Conservation (phyloP, 768 basidiomycete species). For the Xanthoconium purpureum region DNA sequence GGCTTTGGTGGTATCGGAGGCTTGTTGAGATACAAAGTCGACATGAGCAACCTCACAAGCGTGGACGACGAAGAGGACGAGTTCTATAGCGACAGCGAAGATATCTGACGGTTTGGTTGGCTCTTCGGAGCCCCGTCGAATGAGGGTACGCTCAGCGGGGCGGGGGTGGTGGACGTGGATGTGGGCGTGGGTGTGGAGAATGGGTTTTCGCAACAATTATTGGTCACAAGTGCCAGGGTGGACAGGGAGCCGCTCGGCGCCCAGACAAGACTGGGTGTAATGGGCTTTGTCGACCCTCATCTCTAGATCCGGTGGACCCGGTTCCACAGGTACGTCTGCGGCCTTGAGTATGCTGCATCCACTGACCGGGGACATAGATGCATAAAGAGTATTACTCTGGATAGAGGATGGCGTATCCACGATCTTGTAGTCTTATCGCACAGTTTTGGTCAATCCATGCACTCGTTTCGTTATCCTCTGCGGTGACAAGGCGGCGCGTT, state of each 20-base stretch:
- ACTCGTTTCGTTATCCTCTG: background rate
- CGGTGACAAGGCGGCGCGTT: slow-evolving; percentile 14
- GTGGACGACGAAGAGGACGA: slow-evolving; percentile 81
- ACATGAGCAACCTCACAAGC: slow-evolving; percentile 76
- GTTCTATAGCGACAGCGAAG: slow-evolving; percentile 74
- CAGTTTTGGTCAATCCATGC: slow-evolving; percentile 28
- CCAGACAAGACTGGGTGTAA: slow-evolving; percentile 9
- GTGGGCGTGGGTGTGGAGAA: slow-evolving; percentile 2
- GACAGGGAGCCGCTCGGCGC: slow-evolving; percentile 1
- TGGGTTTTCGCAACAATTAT: slow-evolving; percentile 1
- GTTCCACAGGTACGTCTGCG: slow-evolving; percentile 14
- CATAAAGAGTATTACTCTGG: slow-evolving; percentile 6
- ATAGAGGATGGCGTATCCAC: slow-evolving; percentile 13
- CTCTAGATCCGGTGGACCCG: slow-evolving; percentile 14
- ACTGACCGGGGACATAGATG: slow-evolving; percentile 11
- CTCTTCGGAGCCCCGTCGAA: slow-evolving; percentile 77
- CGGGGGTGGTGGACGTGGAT: slow-evolving; percentile 32
- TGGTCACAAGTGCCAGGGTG: background rate
- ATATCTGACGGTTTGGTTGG: slow-evolving; percentile 83
- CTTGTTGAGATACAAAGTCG: slow-evolving; percentile 94
- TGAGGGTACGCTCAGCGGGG: slow-evolving; percentile 68
- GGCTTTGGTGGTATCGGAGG: slow-evolving; percentile 99
- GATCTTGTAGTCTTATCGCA: slow-evolving; percentile 28
- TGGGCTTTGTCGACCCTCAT: slow-evolving; percentile 3
- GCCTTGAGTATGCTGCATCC: background rate